Percentiles rank a stretch among this genome's conserved stretches.
These are phyloP conservation scores for Phytophthora citricola DNA, from an alignment of 352 stramenopile species.

Conservation along the genomic window DNA sequence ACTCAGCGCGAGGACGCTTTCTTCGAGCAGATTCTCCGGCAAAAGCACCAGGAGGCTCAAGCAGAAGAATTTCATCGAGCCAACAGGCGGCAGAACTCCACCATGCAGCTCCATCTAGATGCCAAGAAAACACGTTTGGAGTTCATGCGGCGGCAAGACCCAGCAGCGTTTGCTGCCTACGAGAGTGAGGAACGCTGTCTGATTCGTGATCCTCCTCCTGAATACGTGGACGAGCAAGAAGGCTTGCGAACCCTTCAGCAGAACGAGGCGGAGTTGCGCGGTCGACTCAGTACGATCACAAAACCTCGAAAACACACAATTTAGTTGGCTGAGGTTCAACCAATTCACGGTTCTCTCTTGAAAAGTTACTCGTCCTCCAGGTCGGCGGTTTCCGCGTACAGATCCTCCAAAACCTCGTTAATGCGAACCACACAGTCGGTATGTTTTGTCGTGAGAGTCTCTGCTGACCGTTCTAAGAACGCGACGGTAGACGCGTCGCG, in stretches of 20 bases:
- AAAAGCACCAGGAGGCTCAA: slow-evolving; percentile 78
- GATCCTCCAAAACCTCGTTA: slow-evolving; percentile 82
- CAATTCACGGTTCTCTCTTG: not conserved
- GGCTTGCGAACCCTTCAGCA: slow-evolving; percentile 40
- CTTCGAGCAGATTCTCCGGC: slow-evolving; percentile 56
- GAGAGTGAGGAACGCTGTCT: slow-evolving; percentile 50
- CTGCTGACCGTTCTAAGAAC: slow-evolving; percentile 73
- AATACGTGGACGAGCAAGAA: slow-evolving; percentile 57
- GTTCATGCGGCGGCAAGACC: slow-evolving; percentile 72
- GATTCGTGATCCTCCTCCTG: slow-evolving; percentile 59
- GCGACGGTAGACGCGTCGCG: slow-evolving; percentile 51
- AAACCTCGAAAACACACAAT: slow-evolving; percentile 23
- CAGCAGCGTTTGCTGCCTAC: slow-evolving; percentile 55
- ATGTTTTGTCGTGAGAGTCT: slow-evolving; percentile 60
- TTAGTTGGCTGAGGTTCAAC: not conserved
- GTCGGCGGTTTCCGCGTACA: slow-evolving; percentile 64
- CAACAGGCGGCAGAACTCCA: slow-evolving; percentile 71
- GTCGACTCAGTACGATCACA: slow-evolving; percentile 60
- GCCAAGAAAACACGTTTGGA: slow-evolving; percentile 76
- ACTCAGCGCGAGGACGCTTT: slow-evolving; percentile 48
- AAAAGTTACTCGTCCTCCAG: slow-evolving; percentile 38
- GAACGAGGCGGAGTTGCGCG: slow-evolving; percentile 66
- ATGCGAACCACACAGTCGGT: slow-evolving; percentile 71
- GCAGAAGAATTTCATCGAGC: slow-evolving; percentile 61
- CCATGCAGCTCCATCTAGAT: slow-evolving; percentile 77